These are phyloP conservation scores for Alternaria consortialis DNA, from an alignment of 2,329 filamentous ascomycete species.

Conservation along the genomic window DNA sequence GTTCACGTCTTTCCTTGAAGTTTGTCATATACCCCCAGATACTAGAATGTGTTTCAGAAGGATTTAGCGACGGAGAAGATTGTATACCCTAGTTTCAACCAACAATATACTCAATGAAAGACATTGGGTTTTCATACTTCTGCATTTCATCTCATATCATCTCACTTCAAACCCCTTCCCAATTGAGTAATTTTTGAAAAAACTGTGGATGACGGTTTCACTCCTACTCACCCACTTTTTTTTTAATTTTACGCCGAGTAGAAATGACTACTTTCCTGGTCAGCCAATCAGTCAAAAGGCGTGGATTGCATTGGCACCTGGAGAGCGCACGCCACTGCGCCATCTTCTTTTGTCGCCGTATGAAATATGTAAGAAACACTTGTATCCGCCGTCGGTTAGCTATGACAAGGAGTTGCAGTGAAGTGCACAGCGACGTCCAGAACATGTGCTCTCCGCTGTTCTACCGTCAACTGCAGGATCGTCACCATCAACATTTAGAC, in stretches of 20 bases:
- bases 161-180: not conserved
- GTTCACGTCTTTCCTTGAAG: conserved; percentile 1
- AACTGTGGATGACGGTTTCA: not conserved
- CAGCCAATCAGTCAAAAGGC: too few relatives aligned
- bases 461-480: not conserved
- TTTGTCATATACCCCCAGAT: conserved; percentile 11
- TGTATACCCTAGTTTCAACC: not conserved
- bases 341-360: not conserved
- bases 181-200: not conserved
- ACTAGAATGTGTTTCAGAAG: not conserved
- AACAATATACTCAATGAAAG: not conserved
- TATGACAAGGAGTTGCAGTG: not conserved
- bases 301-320: too few relatives aligned
- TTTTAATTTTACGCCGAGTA: not conserved
- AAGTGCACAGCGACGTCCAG: not conserved
- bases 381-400: not conserved
- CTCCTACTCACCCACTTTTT: not conserved
- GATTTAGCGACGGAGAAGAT: not conserved
- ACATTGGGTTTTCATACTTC: not conserved
- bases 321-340: too few relatives aligned
- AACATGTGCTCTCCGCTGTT: not conserved
- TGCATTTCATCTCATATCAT: not conserved
- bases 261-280: too few relatives aligned
- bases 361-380: not conserved
- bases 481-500: not conserved